These are phyloP conservation scores for Viridothelium virens DNA, from an alignment of 495 filamentous ascomycete genomes.

Conservation along the genomic window DNA sequence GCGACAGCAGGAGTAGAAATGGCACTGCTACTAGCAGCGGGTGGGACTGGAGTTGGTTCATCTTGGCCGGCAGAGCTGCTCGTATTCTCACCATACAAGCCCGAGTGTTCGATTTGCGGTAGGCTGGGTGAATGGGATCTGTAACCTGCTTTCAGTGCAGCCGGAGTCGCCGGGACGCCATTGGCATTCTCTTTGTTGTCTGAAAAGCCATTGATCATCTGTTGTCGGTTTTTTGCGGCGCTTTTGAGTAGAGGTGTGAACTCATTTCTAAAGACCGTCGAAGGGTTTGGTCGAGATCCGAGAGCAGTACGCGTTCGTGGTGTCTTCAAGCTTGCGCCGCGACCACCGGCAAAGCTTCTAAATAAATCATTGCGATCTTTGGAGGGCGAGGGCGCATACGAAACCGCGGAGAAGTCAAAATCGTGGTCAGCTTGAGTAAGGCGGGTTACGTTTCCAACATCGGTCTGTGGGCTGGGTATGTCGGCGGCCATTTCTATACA, in stretches of 20 bases:
- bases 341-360: constrained; percentile 55
- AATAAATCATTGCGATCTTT: constrained; percentile 67
- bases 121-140: constrained; percentile 46
- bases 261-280: constrained; percentile 55
- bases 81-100: constrained; percentile 58
- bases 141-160: constrained; percentile 52
- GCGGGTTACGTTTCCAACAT: constrained; percentile 60
- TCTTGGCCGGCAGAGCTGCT: constrained; percentile 46
- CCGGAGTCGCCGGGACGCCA: constrained; percentile 60
- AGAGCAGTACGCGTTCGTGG: constrained; percentile 62
- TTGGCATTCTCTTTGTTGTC: constrained; percentile 28
- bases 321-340: constrained; percentile 55
- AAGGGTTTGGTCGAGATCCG: constrained; percentile 53
- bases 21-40: constrained; percentile 66
- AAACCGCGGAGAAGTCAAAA: constrained; percentile 70
- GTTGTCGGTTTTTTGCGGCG: constrained; percentile 67
- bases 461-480: constrained; percentile 23
- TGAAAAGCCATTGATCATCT: constrained; percentile 48
- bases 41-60: constrained; percentile 57
- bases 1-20: constrained; percentile 66
- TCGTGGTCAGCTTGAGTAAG: constrained; percentile 59
- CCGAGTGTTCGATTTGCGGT: constrained; percentile 51
- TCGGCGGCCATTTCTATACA: constrained; percentile 10
- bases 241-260: constrained; percentile 93
- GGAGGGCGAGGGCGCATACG: constrained; percentile 77